Conservation (phyloP, 208 protist species). For the Balamuthia mandrillaris region DNA sequence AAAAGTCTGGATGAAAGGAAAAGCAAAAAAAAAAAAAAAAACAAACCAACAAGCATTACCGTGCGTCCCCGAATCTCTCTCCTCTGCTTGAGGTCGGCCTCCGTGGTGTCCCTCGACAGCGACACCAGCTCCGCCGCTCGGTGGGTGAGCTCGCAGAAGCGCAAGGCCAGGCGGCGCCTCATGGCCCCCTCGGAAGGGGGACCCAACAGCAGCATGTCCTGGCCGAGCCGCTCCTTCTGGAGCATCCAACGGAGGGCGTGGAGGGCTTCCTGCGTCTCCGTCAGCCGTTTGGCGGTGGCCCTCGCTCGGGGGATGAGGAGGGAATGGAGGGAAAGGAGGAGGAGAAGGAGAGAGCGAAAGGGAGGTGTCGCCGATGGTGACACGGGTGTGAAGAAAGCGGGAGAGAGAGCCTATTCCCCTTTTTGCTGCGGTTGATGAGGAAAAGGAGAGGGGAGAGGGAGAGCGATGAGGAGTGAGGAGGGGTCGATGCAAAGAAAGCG, state of each 20-base stretch:
- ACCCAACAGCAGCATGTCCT: conserved; percentile 90
- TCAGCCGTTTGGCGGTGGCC: too few relatives aligned
- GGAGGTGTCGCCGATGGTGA: conserved; percentile 8
- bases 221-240: conserved; percentile 84
- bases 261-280: conserved; percentile 16
- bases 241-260: conserved; percentile 79
- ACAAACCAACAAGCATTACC: conserved; percentile 61
- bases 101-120: conserved; percentile 88
- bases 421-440: not conserved
- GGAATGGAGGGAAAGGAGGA: not conserved
- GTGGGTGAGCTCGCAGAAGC: conserved; percentile 60
- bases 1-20: not conserved
- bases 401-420: not conserved
- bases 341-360: not conserved
- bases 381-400: not conserved
- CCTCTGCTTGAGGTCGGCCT: conserved; percentile 90
- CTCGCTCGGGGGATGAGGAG: too few relatives aligned
- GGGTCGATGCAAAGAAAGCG: not conserved
- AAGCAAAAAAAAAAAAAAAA: not conserved
- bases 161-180: conserved; percentile 76
- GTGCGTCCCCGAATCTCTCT: conserved; percentile 74
- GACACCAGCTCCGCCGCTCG: conserved; percentile 79
- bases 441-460: not conserved
- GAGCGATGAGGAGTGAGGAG: not conserved
- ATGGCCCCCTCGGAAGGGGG: too few relatives aligned